Conservation (phyloP, 495 filamentous ascomycete genomes). For the Tuber magnatum region DNA sequence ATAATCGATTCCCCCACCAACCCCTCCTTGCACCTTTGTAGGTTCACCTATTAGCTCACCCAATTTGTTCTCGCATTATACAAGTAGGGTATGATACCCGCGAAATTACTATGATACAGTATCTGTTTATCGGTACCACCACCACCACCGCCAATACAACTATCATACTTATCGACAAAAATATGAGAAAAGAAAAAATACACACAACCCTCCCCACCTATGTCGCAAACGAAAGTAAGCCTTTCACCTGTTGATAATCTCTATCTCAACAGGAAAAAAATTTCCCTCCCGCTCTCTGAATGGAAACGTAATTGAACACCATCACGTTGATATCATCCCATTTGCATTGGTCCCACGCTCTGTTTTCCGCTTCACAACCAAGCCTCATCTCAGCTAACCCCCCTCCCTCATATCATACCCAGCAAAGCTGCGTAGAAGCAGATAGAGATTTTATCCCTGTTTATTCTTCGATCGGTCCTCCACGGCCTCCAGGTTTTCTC, state of each 20-base stretch:
- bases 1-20: conserved; percentile 33
- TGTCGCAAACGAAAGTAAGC: neutral
- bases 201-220: neutral
- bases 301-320: conserved; percentile 1
- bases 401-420: neutral
- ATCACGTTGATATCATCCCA: neutral
- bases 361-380: conserved; percentile 1
- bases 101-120: neutral
- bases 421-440: neutral
- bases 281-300: neutral
- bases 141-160: conserved; percentile 8
- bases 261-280: neutral
- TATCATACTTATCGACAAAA: neutral
- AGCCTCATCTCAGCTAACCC: neutral
- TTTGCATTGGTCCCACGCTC: neutral
- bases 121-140: conserved; percentile 16
- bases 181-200: conserved; percentile 21
- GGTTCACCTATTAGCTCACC: conserved; percentile 21
- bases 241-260: neutral
- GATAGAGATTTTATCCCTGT: neutral
- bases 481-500: conserved; percentile 1
- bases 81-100: neutral
- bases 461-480: neutral
- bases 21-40: conserved; percentile 9
- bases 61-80: conserved; percentile 13